Percentiles rank a stretch among this genome's conserved stretches.
Evolutionary conservation across 768 basidiomycete genomes (phyloP).

Genomic region (Brasilioporus rufonigricans): DNA sequence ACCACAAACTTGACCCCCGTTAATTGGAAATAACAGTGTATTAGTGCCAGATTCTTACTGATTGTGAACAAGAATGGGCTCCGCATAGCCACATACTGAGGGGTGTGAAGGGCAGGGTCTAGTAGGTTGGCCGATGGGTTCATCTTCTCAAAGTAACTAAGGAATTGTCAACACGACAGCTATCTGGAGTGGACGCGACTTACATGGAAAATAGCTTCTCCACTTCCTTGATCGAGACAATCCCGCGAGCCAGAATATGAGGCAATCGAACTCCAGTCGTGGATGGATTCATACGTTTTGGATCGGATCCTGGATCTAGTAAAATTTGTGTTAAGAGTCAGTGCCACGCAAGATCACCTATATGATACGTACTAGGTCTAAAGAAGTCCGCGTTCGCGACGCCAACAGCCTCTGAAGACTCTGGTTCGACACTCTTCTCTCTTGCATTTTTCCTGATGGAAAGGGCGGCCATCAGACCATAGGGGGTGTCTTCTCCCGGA

Average conservation of each 20-base stretch:
- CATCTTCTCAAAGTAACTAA: conserved; percentile 75
- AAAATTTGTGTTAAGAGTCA: not conserved
- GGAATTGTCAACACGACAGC: conserved; percentile 2
- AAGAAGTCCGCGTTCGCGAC: conserved; percentile 72
- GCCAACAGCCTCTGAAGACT: conserved; percentile 53
- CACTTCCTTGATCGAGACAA: conserved; percentile 64
- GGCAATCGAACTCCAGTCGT: conserved; percentile 51
- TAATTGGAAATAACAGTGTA: conserved; percentile 1
- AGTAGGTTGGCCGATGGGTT: conserved; percentile 76
- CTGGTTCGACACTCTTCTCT: conserved; percentile 41
- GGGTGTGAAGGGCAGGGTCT: conserved; percentile 82
- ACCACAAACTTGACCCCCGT: conserved; percentile 66
- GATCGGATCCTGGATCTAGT: conserved; percentile 43
- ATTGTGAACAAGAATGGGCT: conserved; percentile 93
- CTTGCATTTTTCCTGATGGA: conserved; percentile 45
- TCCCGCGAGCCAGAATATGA: conserved; percentile 59
- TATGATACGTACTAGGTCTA: conserved; percentile 46
- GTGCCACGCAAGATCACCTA: not conserved
- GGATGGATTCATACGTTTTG: conserved; percentile 38
- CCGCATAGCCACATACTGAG: conserved; percentile 74
- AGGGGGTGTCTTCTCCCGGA: conserved; percentile 62
- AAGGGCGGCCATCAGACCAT: conserved; percentile 74
- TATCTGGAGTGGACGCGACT: conserved; percentile 14
- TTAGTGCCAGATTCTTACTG: conserved; percentile 48
- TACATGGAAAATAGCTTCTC: conserved; percentile 74